These are phyloP conservation scores for Syzygium malaccense DNA, from an alignment of 441 rosid genomes.

Conservation along the genomic window DNA sequence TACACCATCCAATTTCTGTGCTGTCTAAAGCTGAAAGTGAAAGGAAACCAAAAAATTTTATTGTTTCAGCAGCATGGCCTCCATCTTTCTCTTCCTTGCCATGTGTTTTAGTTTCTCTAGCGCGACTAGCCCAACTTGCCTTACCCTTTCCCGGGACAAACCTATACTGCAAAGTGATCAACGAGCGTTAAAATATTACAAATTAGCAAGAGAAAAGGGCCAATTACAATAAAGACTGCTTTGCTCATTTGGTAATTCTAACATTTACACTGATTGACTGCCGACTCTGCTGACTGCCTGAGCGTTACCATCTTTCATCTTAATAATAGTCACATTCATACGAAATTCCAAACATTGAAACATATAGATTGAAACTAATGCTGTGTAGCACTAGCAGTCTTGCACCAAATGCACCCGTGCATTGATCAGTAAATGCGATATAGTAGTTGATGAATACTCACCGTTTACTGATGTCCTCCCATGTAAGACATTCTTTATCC, in stretches of 20 bases:
- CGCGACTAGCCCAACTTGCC: slow-evolving; percentile 91
- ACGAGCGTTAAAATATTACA: not conserved
- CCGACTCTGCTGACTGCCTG: not conserved
- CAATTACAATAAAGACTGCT: not conserved
- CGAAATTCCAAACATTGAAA: not conserved
- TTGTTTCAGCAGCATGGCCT: slow-evolving; percentile 68
- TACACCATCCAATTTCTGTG: not conserved
- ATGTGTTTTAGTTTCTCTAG: slow-evolving; percentile 84
- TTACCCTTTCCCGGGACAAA: slow-evolving; percentile 84
- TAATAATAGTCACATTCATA: not conserved
- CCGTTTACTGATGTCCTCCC: slow-evolving; percentile 98
- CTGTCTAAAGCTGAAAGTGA: not conserved
- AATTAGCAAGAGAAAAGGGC: not conserved
- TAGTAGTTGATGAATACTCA: slow-evolving; percentile 16
- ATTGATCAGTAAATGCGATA: not conserved
- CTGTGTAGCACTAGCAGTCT: not conserved
- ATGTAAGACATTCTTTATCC: slow-evolving; percentile 70
- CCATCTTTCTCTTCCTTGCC: slow-evolving; percentile 79
- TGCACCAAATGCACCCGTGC: not conserved
- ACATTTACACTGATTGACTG: not conserved
- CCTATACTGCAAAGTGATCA: slow-evolving; percentile 58
- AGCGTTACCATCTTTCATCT: not conserved
- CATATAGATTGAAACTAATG: not conserved
- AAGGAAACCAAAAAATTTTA: slow-evolving; percentile 31
- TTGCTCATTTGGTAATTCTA: not conserved